Conservation (phyloP, 73 alveolate species). For the Stentor coeruleus region DNA sequence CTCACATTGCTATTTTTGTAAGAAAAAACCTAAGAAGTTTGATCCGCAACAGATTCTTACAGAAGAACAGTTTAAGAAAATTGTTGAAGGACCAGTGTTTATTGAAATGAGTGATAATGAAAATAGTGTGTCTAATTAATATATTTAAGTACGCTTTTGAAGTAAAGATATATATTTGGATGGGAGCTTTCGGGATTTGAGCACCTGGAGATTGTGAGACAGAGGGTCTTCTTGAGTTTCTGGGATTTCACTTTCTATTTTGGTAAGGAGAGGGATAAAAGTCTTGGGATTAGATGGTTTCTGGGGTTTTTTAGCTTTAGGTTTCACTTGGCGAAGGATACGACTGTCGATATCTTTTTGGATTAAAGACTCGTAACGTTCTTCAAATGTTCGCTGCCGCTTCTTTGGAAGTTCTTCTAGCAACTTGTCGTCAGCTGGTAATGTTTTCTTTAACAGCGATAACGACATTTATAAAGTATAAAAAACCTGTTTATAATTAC, state of each 20-base stretch:
- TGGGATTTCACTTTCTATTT: background rate
- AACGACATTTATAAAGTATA: constrained; percentile 1
- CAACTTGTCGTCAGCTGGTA: background rate
- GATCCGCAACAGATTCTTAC: too few relatives aligned
- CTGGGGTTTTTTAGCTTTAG: background rate
- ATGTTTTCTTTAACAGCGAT: background rate
- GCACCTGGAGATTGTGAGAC: background rate
- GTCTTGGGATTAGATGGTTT: background rate
- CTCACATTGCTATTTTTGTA: too few relatives aligned
- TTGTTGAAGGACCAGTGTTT: too few relatives aligned
- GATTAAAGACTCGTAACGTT: background rate
- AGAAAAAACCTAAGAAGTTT: too few relatives aligned
- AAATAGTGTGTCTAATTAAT: too few relatives aligned
- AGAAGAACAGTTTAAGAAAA: too few relatives aligned
- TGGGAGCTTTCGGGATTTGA: background rate
- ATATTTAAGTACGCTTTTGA: too few relatives aligned
- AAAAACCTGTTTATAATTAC: too few relatives aligned
- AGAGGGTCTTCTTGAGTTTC: background rate
- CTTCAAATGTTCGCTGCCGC: background rate
- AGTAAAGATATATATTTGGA: background rate
- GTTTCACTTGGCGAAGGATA: background rate
- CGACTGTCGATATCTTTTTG: background rate
- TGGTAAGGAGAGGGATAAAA: background rate
- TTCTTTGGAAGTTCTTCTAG: background rate
- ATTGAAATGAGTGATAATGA: too few relatives aligned